These are phyloP conservation scores for Parafenestella ontariensis DNA, from an alignment of 2,329 filamentous ascomycete species.

Conservation along the genomic window DNA sequence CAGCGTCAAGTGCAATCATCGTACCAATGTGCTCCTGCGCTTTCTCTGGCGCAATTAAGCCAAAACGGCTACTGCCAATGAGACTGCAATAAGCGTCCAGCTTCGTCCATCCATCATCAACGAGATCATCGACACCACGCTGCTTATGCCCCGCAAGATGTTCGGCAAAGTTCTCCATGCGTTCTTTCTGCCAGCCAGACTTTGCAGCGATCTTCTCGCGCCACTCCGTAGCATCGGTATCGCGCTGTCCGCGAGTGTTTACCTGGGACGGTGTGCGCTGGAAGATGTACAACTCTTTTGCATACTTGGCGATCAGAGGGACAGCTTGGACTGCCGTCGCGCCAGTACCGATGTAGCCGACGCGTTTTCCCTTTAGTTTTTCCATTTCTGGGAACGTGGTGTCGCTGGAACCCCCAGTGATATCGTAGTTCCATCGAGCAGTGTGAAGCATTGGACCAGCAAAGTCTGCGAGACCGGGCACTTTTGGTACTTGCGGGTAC, in stretches of 20 bases:
- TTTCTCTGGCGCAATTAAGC: conserved; percentile 45
- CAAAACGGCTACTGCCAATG: conserved; percentile 21
- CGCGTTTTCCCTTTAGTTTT: conserved; percentile 47
- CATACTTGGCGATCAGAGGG: conserved; percentile 49
- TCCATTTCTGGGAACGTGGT: conserved; percentile 32
- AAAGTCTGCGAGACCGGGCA: conserved; percentile 49
- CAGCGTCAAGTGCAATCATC: conserved; percentile 53
- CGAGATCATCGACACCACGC: conserved; percentile 46
- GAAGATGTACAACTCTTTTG: conserved; percentile 51
- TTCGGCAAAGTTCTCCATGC: conserved; percentile 53
- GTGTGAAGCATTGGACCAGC: conserved; percentile 53
- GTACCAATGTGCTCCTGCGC: conserved; percentile 47
- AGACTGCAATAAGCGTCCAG: conserved; percentile 47
- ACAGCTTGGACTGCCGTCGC: conserved; percentile 53
- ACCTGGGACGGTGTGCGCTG: conserved; percentile 54
- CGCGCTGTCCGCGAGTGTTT: conserved; percentile 40
- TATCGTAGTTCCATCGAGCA: conserved; percentile 53
- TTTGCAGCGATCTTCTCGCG: conserved; percentile 36
- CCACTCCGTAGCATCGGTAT: conserved; percentile 55
- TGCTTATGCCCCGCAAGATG: conserved; percentile 35
- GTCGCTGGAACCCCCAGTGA: conserved; percentile 48
- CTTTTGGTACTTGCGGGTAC: conserved; percentile 56
- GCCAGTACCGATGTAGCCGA: conserved; percentile 56
- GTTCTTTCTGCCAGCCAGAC: conserved; percentile 58
- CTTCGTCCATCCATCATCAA: conserved; percentile 58